Base-by-base conservation (phyloP, 2,329 filamentous ascomycete genomes). In the Ceratocystis huliohia region DNA sequence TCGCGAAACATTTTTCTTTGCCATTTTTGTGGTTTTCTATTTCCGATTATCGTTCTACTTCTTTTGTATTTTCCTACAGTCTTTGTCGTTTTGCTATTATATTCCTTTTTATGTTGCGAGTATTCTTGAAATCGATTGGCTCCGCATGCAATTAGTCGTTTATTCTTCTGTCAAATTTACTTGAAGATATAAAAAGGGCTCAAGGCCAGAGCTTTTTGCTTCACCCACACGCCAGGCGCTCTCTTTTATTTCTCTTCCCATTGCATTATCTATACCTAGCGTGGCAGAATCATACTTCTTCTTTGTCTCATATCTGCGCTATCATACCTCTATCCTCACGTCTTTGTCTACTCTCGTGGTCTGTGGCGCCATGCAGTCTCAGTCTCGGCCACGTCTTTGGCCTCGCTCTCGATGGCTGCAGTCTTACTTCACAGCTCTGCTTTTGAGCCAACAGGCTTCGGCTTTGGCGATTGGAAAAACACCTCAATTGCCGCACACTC, bases 401-500 rank as follows among this genome's bases (percentile, higher is more conserved):
- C 45, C 61, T 59, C 56, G 56, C 56, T 59, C 56, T 33, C 56
- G 17, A 37, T 59, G 56, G 56, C 30, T 59, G 28, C 28, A 59
- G 56, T 59, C 56, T 28, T 68, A 50, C n/a, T 20, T 44, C 25
- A 22, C 65, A 37, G 61, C 61, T n/a, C 33, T 68, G 44, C 53
- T 66, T 20, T 15, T 66, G 41, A 57, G 37, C 56, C 66, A 68
- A 37, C 66, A 68, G 22, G 59, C 61, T 22, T 48, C 37, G 20
- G 46, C 59, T 20, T 20, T 66, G 2, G 66, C 61, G 6, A 63
- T 68, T 46, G 63, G 56, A 33, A 61, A 45, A 33, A 20, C 44
- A 17, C n/a, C 44, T 15, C 25, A 56, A 17, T 13, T 8, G 7
- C 64, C 61, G 17, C 53, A 61, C 20, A 41, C 48, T 7, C 57